Percentiles rank a stretch among this genome's conserved stretches.
Evolutionary conservation across 1,284 basidiomycete genomes (phyloP).

Genomic region (Gomphus sp.): DNA sequence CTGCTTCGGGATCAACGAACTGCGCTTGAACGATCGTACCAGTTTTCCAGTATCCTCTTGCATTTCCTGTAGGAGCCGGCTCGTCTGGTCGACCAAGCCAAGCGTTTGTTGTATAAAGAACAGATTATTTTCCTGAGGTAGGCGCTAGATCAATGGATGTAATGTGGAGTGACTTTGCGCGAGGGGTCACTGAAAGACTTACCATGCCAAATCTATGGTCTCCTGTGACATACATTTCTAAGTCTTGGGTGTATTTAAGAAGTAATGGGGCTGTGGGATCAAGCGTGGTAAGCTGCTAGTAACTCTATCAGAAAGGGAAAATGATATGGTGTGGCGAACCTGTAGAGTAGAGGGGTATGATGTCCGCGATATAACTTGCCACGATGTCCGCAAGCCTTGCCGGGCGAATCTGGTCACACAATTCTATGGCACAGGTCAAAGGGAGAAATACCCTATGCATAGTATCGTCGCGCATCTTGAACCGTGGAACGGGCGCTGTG

Average conservation of each 20-base stretch:
- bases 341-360: background rate
- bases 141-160: background rate
- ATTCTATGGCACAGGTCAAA: background rate
- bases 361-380: conserved; percentile 1
- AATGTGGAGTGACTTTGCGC: background rate
- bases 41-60: background rate
- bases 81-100: background rate
- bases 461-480: background rate
- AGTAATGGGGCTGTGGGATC: background rate
- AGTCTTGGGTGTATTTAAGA: background rate
- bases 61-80: background rate
- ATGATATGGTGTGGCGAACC: background rate
- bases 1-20: background rate
- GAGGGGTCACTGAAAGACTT: background rate
- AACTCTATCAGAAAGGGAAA: background rate
- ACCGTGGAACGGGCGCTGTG: background rate
- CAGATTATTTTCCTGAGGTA: background rate
- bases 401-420: background rate
- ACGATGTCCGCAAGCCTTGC: background rate
- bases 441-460: conserved; percentile 1
- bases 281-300: background rate
- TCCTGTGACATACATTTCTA: background rate
- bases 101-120: background rate
- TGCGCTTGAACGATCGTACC: background rate
- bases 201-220: background rate